Evolutionary conservation across 1,284 basidiomycete species (phyloP).

Genomic region (Grifola frondosa): DNA sequence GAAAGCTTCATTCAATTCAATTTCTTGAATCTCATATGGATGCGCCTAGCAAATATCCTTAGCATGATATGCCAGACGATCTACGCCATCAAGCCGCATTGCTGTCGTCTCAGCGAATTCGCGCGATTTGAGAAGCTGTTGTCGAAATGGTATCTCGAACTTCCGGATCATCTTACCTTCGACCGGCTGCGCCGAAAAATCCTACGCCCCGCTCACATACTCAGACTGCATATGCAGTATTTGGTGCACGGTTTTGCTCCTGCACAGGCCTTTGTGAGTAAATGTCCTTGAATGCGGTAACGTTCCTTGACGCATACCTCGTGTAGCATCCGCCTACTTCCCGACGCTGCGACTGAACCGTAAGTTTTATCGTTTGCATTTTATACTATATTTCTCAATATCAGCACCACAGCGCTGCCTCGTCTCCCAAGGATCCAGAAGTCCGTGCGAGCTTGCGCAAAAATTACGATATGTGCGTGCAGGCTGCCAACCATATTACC

Average conservation of each 20-base stretch:
- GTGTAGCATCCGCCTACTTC: background rate
- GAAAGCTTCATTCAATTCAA: too few relatives aligned
- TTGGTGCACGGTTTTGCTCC: conserved; percentile 78
- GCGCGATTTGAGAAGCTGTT: conserved; percentile 62
- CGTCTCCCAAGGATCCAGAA: conserved; percentile 45
- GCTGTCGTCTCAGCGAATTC: conserved; percentile 58
- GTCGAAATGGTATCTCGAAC: conserved; percentile 76
- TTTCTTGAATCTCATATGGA: background rate
- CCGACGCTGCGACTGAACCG: conserved; percentile 20
- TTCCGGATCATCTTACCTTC: conserved; percentile 68
- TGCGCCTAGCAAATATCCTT: conserved; percentile 54
- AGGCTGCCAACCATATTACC: conserved; percentile 78
- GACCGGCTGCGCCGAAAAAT: conserved; percentile 49
- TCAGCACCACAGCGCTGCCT: conserved; percentile 4
- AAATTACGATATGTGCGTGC: conserved; percentile 69
- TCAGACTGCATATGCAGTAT: conserved; percentile 83
- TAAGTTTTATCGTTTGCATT: conserved; percentile 19
- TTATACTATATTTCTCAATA: background rate
- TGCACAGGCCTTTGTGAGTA: conserved; percentile 82
- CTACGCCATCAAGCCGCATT: conserved; percentile 66
- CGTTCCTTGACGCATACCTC: background rate
- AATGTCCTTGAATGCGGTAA: conserved; percentile 2
- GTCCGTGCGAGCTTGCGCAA: conserved; percentile 56
- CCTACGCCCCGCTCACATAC: conserved; percentile 57
- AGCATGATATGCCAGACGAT: conserved; percentile 70